Base-by-base conservation (phyloP, 2,329 filamentous ascomycete species). In the Fonsecaea monophora region DNA sequence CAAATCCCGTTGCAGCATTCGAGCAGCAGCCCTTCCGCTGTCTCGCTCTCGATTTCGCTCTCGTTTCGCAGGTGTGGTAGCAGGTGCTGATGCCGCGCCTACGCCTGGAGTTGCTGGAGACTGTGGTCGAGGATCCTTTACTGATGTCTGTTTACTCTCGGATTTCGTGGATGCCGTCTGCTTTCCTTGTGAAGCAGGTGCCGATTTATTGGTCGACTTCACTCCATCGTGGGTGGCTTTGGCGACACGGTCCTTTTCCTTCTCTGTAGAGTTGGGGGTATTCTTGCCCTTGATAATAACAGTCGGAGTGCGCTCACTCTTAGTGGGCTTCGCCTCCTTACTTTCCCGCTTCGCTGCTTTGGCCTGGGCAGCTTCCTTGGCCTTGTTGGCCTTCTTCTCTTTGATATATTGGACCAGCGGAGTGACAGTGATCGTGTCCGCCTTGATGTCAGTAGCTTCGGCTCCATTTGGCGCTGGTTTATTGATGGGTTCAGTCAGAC, bases 351-450 rank as follows among this genome's bases (percentile, higher is more conserved):
- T 86, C 9, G 74, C 68, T 21, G 73, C 70, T 60, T 73, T 71
- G 32, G 69, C 70, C 30, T 74, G 69, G 56, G 74, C 70, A 30
- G 70, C 70, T 37, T 82, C 81, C 73, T 84, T 85, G 37, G 84
- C 84, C 74, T 87, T 88, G 76, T 88, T 92, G 13, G 92, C 92
- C 80, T 96, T 97, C 81, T 96, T 97, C 77, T 97, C 94, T 71
- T 91, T 91, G 40, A 97, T 84, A 71, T 89, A 96, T 75, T 97
- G 92, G 62, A 98, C 91, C 60, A 99, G 80, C 0, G 95, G 95
- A 0, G 95, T 98, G 0, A 89, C 94, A 30, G 88, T 92, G 57
- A 91, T 84, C 74, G 92, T 91, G 40, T 86, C 83, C 69, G 80
- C 79, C 67, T 83, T 83, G 70, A 83, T 83, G 34, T 85, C 80